These are phyloP conservation scores for Solanum hybrid DNA, from an alignment of 305 asterid species.

Conservation along the genomic window DNA sequence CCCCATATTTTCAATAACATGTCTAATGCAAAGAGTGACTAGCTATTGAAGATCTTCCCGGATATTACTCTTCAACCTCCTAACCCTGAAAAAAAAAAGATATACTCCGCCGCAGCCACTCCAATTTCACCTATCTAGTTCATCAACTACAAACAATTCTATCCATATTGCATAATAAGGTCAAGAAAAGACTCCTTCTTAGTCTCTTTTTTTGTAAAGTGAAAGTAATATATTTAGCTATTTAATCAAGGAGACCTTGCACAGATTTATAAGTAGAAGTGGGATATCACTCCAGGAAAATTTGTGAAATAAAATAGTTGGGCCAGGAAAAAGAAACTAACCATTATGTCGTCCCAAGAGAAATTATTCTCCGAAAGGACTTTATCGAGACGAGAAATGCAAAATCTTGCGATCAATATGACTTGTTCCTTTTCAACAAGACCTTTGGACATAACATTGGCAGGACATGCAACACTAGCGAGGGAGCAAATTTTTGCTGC, in stretches of 20 bases:
- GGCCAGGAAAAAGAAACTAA: slow-evolving; percentile 27
- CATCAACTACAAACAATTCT: background rate
- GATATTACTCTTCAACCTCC: background rate
- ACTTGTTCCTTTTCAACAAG: slow-evolving; percentile 25
- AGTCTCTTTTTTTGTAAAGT: background rate
- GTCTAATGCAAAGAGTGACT: background rate
- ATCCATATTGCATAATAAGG: background rate
- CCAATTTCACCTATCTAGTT: background rate
- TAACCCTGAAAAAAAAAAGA: background rate
- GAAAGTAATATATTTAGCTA: background rate
- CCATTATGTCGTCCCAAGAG: slow-evolving; percentile 70
- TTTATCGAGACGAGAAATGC: slow-evolving; percentile 49
- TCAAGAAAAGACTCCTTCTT: background rate
- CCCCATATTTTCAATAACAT: background rate
- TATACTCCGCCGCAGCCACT: background rate
- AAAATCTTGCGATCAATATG: slow-evolving; percentile 46
- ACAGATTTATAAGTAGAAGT: background rate
- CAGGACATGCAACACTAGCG: slow-evolving; percentile 5
- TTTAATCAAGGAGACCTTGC: background rate
- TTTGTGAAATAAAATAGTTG: background rate
- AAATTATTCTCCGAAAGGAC: slow-evolving; percentile 44
- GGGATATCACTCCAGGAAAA: background rate
- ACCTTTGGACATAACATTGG: slow-evolving; percentile 18
- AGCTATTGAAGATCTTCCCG: background rate
- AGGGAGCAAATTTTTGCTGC: slow-evolving; percentile 38